phyloP scores from a whole-genome alignment of 805 yeast species.

The Schwanniomyces polymorphus region DNA sequence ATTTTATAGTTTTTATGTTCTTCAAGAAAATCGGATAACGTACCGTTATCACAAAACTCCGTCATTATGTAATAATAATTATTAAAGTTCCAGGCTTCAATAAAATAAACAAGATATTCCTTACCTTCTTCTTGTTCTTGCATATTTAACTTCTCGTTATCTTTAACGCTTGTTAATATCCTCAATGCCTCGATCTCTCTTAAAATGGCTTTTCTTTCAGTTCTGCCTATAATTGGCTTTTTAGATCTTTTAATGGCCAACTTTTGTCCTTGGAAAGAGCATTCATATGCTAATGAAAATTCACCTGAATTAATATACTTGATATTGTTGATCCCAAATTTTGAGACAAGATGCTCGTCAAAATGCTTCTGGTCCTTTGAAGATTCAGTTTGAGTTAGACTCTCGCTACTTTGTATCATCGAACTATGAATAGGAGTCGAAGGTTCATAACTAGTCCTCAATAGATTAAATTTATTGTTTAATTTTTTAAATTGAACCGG shows the following conservation, averaged over 20 bases:
- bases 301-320: constrained; percentile 79
- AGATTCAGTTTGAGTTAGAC: not conserved
- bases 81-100: constrained; percentile 83
- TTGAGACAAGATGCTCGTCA: constrained; percentile 47
- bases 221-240: constrained; percentile 50
- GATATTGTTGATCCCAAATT: constrained; percentile 60
- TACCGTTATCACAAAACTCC: constrained; percentile 93
- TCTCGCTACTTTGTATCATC: not conserved
- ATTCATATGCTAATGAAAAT: constrained; percentile 85
- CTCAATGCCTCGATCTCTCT: constrained; percentile 78
- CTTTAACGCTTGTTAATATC: constrained; percentile 38
- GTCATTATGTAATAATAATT: constrained; percentile 86
- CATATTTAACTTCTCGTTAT: constrained; percentile 28
- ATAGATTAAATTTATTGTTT: constrained; percentile 2
- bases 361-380: constrained; percentile 10
- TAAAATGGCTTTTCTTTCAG: constrained; percentile 58
- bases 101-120: constrained; percentile 74
- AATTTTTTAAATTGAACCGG: constrained; percentile 14
- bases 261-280: constrained; percentile 62
- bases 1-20: constrained; percentile 73
- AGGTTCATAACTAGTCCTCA: constrained; percentile 11
- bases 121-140: constrained; percentile 58
- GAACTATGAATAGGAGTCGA: constrained; percentile 15
- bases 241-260: constrained; percentile 90
- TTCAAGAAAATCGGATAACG: constrained; percentile 73